Conservation (phyloP, 805 yeast genomes). For the Helenozyma baotianmanensis region DNA sequence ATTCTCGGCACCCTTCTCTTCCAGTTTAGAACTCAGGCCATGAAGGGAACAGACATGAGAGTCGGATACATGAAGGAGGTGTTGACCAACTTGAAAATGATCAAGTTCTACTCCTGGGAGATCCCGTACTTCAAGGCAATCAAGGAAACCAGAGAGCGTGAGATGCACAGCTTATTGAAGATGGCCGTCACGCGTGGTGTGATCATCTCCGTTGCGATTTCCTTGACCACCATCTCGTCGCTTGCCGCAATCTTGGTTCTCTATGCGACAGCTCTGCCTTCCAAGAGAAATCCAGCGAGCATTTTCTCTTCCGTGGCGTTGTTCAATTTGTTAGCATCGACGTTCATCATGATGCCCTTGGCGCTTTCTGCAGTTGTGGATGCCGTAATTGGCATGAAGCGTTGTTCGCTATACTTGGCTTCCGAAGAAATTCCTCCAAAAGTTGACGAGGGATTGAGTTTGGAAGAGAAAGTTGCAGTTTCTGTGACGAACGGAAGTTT, state of each 20-base stretch:
- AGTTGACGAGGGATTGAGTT: not conserved
- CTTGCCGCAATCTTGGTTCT: slow-evolving; percentile 7
- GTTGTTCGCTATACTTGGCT: slow-evolving; percentile 3
- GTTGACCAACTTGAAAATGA: slow-evolving; percentile 6
- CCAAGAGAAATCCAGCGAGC: slow-evolving; percentile 3
- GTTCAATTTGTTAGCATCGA: slow-evolving; percentile 2
- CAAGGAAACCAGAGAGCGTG: not conserved
- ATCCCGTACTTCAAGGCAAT: slow-evolving; percentile 4
- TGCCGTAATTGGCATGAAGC: slow-evolving; percentile 1
- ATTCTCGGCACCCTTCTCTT: slow-evolving; percentile 4
- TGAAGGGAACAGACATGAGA: slow-evolving; percentile 6
- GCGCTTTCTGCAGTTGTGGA: slow-evolving; percentile 3
- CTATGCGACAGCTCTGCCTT: slow-evolving; percentile 2
- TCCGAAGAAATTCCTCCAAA: slow-evolving; percentile 1
- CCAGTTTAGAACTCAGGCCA: slow-evolving; percentile 3
- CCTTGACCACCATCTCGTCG: slow-evolving; percentile 2
- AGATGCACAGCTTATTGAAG: slow-evolving; percentile 3
- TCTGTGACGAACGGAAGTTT: not conserved
- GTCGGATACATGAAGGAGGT: slow-evolving; percentile 6
- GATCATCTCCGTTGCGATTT: slow-evolving; percentile 5
- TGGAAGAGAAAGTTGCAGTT: not conserved
- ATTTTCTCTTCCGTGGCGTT: slow-evolving; percentile 8
- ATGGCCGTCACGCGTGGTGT: slow-evolving; percentile 5
- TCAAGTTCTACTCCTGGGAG: slow-evolving; percentile 12
- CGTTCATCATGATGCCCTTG: slow-evolving; percentile 4